Conservation (phyloP, 441 rosid genomes). For the Codiaeum variegatum region DNA sequence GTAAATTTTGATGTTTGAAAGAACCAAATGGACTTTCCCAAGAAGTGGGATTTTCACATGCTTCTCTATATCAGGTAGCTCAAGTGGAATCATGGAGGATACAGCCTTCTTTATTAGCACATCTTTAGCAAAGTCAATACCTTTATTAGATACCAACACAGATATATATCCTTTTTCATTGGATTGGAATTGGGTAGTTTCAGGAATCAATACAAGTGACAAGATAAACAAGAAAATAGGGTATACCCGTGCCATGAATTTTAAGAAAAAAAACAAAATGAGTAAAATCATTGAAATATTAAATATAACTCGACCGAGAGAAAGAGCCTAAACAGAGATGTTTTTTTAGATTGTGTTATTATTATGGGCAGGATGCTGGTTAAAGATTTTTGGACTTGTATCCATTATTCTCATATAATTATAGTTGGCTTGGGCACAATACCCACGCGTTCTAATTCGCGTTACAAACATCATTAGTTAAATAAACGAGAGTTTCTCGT, state of each 20-base stretch:
- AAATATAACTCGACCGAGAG: not conserved
- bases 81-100: constrained; percentile 58
- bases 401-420: constrained; percentile 18
- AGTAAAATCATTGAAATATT: constrained; percentile 8
- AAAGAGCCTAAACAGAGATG: not conserved
- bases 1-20: constrained; percentile 47
- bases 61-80: constrained; percentile 50
- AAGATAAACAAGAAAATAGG: constrained; percentile 25
- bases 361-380: not conserved
- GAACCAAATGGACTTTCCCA: constrained; percentile 52
- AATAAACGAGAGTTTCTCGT: not conserved
- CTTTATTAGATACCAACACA: constrained; percentile 40
- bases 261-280: constrained; percentile 28
- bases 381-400: constrained; percentile 19
- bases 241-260: constrained; percentile 23
- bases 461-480: not conserved
- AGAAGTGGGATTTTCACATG: constrained; percentile 52
- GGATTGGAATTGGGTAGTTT: constrained; percentile 35
- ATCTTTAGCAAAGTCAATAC: constrained; percentile 63
- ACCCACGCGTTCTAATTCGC: constrained; percentile 5
- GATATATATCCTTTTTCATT: constrained; percentile 45
- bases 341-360: not conserved
- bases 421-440: not conserved
- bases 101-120: constrained; percentile 45
- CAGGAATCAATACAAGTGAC: constrained; percentile 33